phyloP scores from a whole-genome alignment of 495 filamentous ascomycete genomes.

The Cryomyces minteri region DNA sequence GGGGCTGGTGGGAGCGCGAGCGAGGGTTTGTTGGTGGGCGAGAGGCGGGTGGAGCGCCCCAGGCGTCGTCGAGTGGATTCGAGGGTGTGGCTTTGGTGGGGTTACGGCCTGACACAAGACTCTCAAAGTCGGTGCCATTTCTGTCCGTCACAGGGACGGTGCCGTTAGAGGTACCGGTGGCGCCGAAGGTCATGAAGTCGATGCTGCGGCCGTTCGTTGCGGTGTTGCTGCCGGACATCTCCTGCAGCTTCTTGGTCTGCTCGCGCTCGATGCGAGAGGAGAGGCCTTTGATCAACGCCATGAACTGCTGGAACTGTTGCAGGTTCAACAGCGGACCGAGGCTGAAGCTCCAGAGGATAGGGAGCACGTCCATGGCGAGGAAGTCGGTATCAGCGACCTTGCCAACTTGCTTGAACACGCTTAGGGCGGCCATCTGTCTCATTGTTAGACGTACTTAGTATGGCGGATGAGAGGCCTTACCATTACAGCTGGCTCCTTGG shows the following conservation, averaged over 20 bases:
- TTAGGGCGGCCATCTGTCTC: slow-evolving; percentile 55
- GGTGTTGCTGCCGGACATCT: slow-evolving; percentile 37
- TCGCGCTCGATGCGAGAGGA: slow-evolving; percentile 70
- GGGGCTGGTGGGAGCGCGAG: neutral
- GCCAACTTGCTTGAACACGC: slow-evolving; percentile 68
- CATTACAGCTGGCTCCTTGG: slow-evolving; percentile 93
- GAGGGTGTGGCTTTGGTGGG: slow-evolving; percentile 12
- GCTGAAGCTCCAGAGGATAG: slow-evolving; percentile 79
- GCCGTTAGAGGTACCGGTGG: slow-evolving; percentile 28
- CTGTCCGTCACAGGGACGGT: slow-evolving; percentile 27
- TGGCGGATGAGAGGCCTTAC: slow-evolving; percentile 4
- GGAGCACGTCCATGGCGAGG: slow-evolving; percentile 76
- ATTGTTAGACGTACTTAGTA: neutral
- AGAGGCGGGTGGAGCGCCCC: slow-evolving; percentile 13
- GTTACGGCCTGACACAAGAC: slow-evolving; percentile 54
- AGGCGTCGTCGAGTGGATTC: slow-evolving; percentile 21
- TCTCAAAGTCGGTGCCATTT: slow-evolving; percentile 61
- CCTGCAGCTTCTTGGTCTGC: slow-evolving; percentile 69
- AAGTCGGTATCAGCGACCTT: slow-evolving; percentile 77
- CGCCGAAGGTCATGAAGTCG: slow-evolving; percentile 43
- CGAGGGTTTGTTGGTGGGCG: slow-evolving; percentile 9
- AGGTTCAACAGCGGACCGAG: slow-evolving; percentile 78
- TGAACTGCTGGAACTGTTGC: slow-evolving; percentile 72
- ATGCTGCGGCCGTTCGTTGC: slow-evolving; percentile 20
- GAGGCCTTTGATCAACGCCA: slow-evolving; percentile 67